These are phyloP conservation scores for Bocquillonia castaneifolia DNA, from an alignment of 441 rosid species.

Conservation along the genomic window DNA sequence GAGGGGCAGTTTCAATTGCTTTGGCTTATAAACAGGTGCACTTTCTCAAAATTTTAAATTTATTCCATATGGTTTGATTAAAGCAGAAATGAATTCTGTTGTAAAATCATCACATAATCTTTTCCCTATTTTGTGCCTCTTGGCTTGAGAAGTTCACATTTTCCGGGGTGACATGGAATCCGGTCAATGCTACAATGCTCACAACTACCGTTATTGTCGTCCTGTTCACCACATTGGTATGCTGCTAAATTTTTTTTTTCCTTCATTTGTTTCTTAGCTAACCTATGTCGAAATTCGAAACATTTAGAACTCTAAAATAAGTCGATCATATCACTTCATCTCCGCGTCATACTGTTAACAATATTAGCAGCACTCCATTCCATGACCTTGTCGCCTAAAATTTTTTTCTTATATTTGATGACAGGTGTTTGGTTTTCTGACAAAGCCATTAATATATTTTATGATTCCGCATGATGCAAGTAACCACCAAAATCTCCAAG, in stretches of 20 bases:
- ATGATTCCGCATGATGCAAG: slow-evolving; percentile 45
- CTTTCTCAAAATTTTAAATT: background rate
- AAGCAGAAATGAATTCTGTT: background rate
- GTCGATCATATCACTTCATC: background rate
- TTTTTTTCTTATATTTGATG: slow-evolving; percentile 5
- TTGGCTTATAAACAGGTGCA: slow-evolving; percentile 83
- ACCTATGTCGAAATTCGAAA: background rate
- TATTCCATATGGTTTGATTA: background rate
- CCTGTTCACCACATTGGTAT: slow-evolving; percentile 75
- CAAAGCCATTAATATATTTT: slow-evolving; percentile 60
- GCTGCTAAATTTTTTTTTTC: background rate
- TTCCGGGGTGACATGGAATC: slow-evolving; percentile 68
- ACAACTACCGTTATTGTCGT: slow-evolving; percentile 68
- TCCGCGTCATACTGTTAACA: background rate
- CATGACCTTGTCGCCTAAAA: background rate
- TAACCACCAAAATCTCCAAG: slow-evolving; percentile 19
- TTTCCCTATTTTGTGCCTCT: background rate
- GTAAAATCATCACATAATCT: background rate
- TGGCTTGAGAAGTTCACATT: slow-evolving; percentile 59
- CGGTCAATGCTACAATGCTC: slow-evolving; percentile 66
- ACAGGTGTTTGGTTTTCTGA: slow-evolving; percentile 84
- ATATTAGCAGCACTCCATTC: background rate
- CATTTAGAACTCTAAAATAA: background rate
- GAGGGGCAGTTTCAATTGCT: slow-evolving; percentile 93
- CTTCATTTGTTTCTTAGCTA: background rate